phyloP scores from a whole-genome alignment of 1,284 basidiomycete genomes.

The Fomitopsis schrenkii region DNA sequence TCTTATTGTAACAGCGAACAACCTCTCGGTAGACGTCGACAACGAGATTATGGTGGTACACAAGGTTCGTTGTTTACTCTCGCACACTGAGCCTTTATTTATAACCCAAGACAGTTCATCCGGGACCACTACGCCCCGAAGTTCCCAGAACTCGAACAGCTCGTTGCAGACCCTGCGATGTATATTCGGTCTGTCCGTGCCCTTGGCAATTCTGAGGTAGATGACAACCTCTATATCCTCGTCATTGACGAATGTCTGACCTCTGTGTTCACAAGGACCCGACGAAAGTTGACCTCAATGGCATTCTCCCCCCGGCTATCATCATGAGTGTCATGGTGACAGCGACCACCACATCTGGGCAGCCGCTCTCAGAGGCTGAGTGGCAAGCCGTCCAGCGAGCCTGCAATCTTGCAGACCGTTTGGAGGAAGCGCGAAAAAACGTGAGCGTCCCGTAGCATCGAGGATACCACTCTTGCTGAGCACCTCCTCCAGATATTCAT shows the following conservation, averaged over 20 bases:
- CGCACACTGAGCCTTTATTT: neutral
- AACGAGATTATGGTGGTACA: constrained; percentile 97
- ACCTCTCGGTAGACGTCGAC: constrained; percentile 96
- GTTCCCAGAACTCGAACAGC: constrained; percentile 95
- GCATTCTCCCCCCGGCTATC: constrained; percentile 85
- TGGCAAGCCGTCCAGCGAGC: constrained; percentile 85
- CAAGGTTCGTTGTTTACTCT: constrained; percentile 55
- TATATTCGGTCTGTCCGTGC: constrained; percentile 90
- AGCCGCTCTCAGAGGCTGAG: constrained; percentile 62
- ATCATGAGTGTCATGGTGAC: constrained; percentile 97
- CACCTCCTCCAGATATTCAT: constrained; percentile 73
- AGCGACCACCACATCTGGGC: constrained; percentile 86
- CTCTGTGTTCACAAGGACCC: constrained; percentile 50
- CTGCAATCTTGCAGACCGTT: constrained; percentile 81
- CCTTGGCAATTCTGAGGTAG: constrained; percentile 80
- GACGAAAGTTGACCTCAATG: constrained; percentile 77
- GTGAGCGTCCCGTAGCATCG: constrained; percentile 33
- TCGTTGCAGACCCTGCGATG: constrained; percentile 89
- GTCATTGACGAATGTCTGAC: neutral
- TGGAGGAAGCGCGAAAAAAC: constrained; percentile 87
- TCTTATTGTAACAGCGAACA: constrained; percentile 96
- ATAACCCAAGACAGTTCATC: constrained; percentile 67
- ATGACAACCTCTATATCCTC: constrained; percentile 11
- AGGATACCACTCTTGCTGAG: too few species aligned
- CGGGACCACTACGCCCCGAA: constrained; percentile 96